Evolutionary conservation across 2,329 filamentous ascomycete genomes (phyloP), one percentile per base, ranked within the genome.

Genomic region (Hypoxylon sp.): DNA sequence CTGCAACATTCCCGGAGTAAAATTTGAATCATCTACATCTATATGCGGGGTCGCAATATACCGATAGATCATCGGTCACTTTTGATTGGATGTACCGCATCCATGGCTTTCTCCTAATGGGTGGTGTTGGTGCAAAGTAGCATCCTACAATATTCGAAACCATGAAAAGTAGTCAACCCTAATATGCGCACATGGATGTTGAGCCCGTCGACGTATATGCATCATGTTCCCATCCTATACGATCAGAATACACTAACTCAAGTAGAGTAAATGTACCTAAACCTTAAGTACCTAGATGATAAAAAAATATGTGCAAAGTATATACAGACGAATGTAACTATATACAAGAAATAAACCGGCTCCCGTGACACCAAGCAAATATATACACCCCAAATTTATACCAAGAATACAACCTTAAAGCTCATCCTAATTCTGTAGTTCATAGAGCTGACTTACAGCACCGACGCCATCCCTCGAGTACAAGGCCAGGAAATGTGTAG

Each of bases 401-500:
- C 54, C 39, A 22, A 4, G 11, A 44, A 10, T 22, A 22, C 17
- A 44, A 44, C 17, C 39, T 22, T 9, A 22, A 22, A 17, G 3
- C 6, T 19, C 3, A n/a, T 19, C 17, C 14, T 71, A 74, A 42
- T 69, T 64, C 47, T 29, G 39, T 17, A 74, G 58, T 46, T 73
- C 60, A 35, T 74, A 74, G 13, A 71, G 53, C 47, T 77, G 74
- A 37, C 74, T 74, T 8, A 77, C 74, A 47, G 66, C 71, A 3
- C 76, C 75, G 1, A 73, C 58, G 0, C 74, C 74, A 46, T 76
- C 68, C 59, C 64, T 76, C 19, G 74, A 73, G 52, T 77, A 76
- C 54, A 78, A 61, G 4, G 76, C 75, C 37, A 77, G 47, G 24
- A 78, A 76, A 22, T 75, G 72, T 14, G 71, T 73, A 69, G 71